phyloP scores from a whole-genome alignment of 208 protist species.

The Trypanosoma boissoni region DNA sequence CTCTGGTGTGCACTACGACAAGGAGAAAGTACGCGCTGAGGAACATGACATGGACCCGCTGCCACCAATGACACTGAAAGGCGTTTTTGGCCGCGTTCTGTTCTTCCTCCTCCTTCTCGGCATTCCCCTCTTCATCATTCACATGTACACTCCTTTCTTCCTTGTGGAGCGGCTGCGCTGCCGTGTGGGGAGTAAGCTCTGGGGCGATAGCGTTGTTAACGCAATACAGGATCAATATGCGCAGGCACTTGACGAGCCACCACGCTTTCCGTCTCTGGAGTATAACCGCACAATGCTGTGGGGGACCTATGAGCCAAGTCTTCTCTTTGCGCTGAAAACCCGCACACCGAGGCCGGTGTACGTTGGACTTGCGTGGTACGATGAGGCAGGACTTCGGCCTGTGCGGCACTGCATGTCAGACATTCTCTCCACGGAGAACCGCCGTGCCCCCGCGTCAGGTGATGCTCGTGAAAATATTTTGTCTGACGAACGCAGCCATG shows the following conservation, averaged over 20 bases:
- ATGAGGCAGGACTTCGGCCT: constrained; percentile 43
- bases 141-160: constrained; percentile 77
- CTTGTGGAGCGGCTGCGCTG: constrained; percentile 72
- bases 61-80: constrained; percentile 9
- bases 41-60: background rate
- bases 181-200: constrained; percentile 45
- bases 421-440: constrained; percentile 61
- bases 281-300: constrained; percentile 79
- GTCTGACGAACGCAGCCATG: constrained; percentile 13
- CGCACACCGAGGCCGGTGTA: constrained; percentile 56
- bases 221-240: constrained; percentile 58
- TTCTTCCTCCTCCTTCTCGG: constrained; percentile 61
- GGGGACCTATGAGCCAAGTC: constrained; percentile 84
- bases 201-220: constrained; percentile 40
- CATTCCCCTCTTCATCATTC: constrained; percentile 50
- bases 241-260: constrained; percentile 53
- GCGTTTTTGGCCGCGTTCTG: constrained; percentile 40
- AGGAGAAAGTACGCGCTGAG: background rate
- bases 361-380: constrained; percentile 83
- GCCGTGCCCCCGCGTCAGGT: too few species aligned
- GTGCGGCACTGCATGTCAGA: constrained; percentile 66
- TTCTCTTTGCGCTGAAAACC: constrained; percentile 78
- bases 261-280: constrained; percentile 54
- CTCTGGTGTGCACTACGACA: constrained; percentile 19
- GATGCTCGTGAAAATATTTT: constrained; percentile 37